Conservation (phyloP, 1,284 basidiomycete species). For the Sporisorium exsertum region DNA sequence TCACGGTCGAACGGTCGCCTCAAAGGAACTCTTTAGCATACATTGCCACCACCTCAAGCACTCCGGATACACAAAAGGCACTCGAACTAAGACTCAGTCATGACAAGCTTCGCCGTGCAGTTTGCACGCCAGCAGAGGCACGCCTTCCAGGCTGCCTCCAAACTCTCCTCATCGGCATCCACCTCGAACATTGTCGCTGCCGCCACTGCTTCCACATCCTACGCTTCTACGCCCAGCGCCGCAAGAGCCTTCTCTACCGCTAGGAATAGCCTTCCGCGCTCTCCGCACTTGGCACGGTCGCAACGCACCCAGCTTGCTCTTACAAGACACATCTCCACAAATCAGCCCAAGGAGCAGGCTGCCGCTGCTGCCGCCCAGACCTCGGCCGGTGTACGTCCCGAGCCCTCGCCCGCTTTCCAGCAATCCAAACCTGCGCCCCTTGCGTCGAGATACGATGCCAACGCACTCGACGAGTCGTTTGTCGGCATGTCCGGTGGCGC, state of each 20-base stretch:
- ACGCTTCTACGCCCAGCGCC: slow-evolving; percentile 32
- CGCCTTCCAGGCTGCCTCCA: slow-evolving; percentile 47
- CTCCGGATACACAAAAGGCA: slow-evolving; percentile 3
- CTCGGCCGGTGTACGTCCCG: slow-evolving; percentile 48
- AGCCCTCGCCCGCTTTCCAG: slow-evolving; percentile 66
- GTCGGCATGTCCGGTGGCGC: slow-evolving; percentile 94
- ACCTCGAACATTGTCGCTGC: slow-evolving; percentile 27
- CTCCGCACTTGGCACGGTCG: slow-evolving; percentile 33
- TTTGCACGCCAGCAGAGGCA: slow-evolving; percentile 51
- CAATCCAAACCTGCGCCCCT: slow-evolving; percentile 48
- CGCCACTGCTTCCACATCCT: slow-evolving; percentile 31
- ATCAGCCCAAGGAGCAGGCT: slow-evolving; percentile 52
- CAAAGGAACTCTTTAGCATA: background rate
- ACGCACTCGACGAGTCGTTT: slow-evolving; percentile 74
- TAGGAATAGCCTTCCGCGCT: slow-evolving; percentile 44
- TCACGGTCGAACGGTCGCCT: background rate
- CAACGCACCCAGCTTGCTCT: slow-evolving; percentile 44
- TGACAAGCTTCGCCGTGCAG: slow-evolving; percentile 53
- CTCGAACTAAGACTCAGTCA: slow-evolving; percentile 21
- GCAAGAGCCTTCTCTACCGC: slow-evolving; percentile 48
- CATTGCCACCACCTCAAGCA: background rate
- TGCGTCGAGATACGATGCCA: slow-evolving; percentile 36
- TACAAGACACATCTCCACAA: slow-evolving; percentile 54
- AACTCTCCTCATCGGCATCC: slow-evolving; percentile 26
- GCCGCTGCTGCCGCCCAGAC: slow-evolving; percentile 46